Base-by-base conservation (phyloP, 768 basidiomycete species). In the Russula foetens region DNA sequence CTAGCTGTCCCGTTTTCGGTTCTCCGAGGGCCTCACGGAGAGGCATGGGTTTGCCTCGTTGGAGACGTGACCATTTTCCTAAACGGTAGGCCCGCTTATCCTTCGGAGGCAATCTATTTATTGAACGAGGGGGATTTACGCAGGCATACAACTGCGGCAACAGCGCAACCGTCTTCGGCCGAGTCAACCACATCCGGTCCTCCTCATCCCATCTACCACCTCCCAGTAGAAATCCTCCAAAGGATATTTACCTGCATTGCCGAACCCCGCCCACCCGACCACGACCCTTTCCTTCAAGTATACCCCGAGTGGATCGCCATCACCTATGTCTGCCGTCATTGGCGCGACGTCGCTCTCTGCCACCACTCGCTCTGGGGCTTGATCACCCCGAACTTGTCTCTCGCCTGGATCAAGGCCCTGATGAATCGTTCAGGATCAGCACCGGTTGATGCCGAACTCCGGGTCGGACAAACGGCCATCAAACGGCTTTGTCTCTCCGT, bases 201-300 rank as follows among this genome's bases (percentile, higher is more conserved):
- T n/a, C 26, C 35, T 33, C 44, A 33, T 4, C 29, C 56, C 28
- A 51, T 57, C 17, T 28, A 46, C 7, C 19, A 19, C 11, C 44
- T 62, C 29, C 60, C 60, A 11, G 60, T 58, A 19, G 60, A 62
- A 39, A 46, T 62, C 7, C 60, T 62, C 11, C 60, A 62, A 35
- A 52, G 14, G 26, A 53, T 62, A 4, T 62, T 62, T 43, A 41
- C 38, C 28, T 57, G 23, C 21, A n/a, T 51, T 19, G 55, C 60
- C 38, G 44, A 57, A 21, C 55, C 55, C 23, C 33, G 50, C 19
- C 4, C 19, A 33, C 54, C 33, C 14, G 21, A 47, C 33, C 7
- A 38, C 1, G 23, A 19, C 1, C 49, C 49, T 28, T 52, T 41
- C 38, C 43, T 21, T 21, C 44, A 33, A 45, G 43, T 46, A 35